A percentile compares a stretch with the other conserved stretches of the same genome.
Conservation (phyloP, 2,329 filamentous ascomycete genomes). For the Cercospora sojina region DNA sequence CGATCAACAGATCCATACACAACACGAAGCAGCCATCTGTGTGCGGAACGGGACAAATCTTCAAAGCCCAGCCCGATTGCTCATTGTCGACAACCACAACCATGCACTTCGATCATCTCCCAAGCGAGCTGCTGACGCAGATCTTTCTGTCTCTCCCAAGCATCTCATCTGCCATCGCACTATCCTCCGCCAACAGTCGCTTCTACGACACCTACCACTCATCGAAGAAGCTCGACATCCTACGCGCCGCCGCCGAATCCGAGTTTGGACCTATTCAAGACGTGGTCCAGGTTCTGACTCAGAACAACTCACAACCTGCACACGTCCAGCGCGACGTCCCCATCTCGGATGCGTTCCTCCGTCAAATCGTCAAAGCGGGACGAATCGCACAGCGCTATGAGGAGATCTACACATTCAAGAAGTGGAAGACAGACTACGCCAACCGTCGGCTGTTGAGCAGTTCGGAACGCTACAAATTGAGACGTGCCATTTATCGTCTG, state of each 20-base stretch:
- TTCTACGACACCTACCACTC: slow-evolving; percentile 54
- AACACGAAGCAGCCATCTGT: background rate
- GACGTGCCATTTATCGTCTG: slow-evolving; percentile 59
- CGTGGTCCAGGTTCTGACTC: slow-evolving; percentile 59
- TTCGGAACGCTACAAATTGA: slow-evolving; percentile 52
- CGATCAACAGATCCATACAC: background rate
- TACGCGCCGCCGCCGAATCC: slow-evolving; percentile 53
- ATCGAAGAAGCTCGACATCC: slow-evolving; percentile 55
- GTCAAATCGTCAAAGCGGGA: slow-evolving; percentile 56
- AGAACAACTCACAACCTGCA: slow-evolving; percentile 59
- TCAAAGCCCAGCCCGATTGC: background rate
- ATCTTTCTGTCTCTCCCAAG: slow-evolving; percentile 55
- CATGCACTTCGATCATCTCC: slow-evolving; percentile 57
- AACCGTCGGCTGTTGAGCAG: slow-evolving; percentile 54
- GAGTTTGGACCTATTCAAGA: slow-evolving; percentile 61
- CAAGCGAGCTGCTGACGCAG: slow-evolving; percentile 59
- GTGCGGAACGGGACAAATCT: background rate
- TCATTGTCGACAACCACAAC: slow-evolving; percentile 28
- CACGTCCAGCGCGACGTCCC: slow-evolving; percentile 55
- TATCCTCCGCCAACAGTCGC: slow-evolving; percentile 56
- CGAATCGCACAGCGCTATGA: slow-evolving; percentile 58
- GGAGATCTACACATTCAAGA: slow-evolving; percentile 62
- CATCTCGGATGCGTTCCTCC: slow-evolving; percentile 55
- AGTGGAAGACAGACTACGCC: slow-evolving; percentile 60
- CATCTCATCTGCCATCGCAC: slow-evolving; percentile 54